Evolutionary conservation across 169 alveolate genomes (phyloP), one percentile per base, ranked within the genome.

Genomic region (Plasmodium cynomolgi): DNA sequence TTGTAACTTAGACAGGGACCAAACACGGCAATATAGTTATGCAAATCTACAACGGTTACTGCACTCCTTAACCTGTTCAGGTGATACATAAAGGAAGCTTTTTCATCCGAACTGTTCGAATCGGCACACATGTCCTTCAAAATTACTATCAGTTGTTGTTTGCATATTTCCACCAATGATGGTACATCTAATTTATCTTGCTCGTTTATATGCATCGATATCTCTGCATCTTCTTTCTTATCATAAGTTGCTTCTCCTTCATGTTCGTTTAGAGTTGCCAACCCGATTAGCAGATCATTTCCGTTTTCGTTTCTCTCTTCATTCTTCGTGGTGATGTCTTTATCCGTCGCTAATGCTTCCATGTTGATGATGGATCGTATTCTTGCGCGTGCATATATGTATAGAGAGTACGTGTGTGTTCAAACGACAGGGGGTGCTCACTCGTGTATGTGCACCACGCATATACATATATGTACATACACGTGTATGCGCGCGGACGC

Each of bases 171-270:
- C 1, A 86, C 93, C 44, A 86, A 79, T 13, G 93, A 86, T 50
- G 93, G 93, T 41, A 86, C 93, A 77, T 86, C 93, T 44, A 86
- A 71, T 77, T 86, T 86, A 29, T 86, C 93, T 77, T 86, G 93
- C 26, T 86, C 93, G 62, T 33, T 74, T 34, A 50, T 50, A 77
- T 75, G 62, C 71, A 77, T 54, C 3, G 84, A 31, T 37, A 72
- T 71, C 15, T 75, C 81, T 23, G 71, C 71, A 23, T 86, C 93
- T 15, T 86, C 93, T 23, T 86, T 86, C 68, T 86, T 86, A 11
- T 86, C 93, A 56, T 75, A 86, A 7, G 23, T 56, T 56, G 47
- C 4, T 11, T 68, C 93, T 15, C 33, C 62, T 23, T 77, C 93
- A 0, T 47, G 73, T 0, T 79, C 86, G 8, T 86, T 86, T 26